Base-by-base conservation (phyloP, 345 rosid genomes). In the Citrus reticulata region DNA sequence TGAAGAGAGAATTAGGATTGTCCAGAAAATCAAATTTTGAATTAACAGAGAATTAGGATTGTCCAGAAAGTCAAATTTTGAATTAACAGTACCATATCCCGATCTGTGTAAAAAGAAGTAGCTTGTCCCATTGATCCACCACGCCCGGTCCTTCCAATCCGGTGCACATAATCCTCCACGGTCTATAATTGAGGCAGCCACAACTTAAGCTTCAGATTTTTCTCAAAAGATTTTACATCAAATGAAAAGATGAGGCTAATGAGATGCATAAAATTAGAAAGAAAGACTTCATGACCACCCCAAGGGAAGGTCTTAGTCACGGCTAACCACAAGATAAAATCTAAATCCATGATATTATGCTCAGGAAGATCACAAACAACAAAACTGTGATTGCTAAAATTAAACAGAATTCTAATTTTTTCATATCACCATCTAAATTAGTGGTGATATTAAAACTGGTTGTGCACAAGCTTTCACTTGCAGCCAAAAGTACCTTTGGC, bases 131-230 rank as follows among this genome's bases (percentile, higher is more conserved):
- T 79, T 72, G 82, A 78, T 32, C 88, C 88, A 68, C 86, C 88
- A 46, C 88, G 84, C 10, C 88, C 88, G 19, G 88, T 85, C 78
- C 88, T 85, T 75, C 86, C 88, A 80, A 85, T 72, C 25, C 86
- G 84, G 68, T 83, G 86, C 65, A 83, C 81, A 61, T 85, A 85
- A 78, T 83, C 88, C 75, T 85, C 88, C 81, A 83, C 81, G 46
- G 79, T 83, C 88, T 85, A 79, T 68, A 72, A 78, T 82, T 51
- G 77, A 80, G 77, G 77, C 75, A 80, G 73, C 76, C 84, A 85
- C 63, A 85, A 78, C 80, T 22, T 76, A 76, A 78, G 81, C 81
- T 78, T 83, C 78, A 85, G 85, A 75, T 82, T 81, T 55, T 83
- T 81, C 71, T 69, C 76, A 81, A 85, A 55, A 64, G 70, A 40